Evolutionary conservation across 768 basidiomycete species (phyloP).

Genomic region (Leucocoprinus leucothites): DNA sequence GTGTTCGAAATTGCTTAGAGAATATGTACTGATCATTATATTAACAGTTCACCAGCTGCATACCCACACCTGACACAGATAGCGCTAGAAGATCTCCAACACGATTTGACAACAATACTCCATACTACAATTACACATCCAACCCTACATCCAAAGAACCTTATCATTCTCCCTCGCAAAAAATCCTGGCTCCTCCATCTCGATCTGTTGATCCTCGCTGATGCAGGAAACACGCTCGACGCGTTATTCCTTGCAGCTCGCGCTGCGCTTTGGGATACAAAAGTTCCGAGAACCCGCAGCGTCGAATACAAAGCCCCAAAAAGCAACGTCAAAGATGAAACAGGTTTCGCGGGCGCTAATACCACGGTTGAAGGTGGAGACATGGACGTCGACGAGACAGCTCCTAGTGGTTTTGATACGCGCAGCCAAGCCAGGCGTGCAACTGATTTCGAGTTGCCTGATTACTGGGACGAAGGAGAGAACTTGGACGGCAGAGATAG

Average conservation of each 20-base stretch:
- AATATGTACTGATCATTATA: conserved; percentile 1
- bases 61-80: conserved; percentile 65
- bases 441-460: conserved; percentile 82
- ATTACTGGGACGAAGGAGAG: conserved; percentile 87
- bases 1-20: background rate
- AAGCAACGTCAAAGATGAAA: background rate
- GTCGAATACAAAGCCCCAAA: conserved; percentile 63
- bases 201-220: conserved; percentile 71
- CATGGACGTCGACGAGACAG: conserved; percentile 56
- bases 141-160: conserved; percentile 63
- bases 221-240: conserved; percentile 75
- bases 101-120: conserved; percentile 65
- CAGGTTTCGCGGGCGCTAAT: background rate
- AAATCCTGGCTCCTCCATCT: conserved; percentile 78
- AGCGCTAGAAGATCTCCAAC: conserved; percentile 73
- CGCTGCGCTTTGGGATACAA: conserved; percentile 79
- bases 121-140: conserved; percentile 64
- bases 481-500: conserved; percentile 53
- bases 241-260: conserved; percentile 77
- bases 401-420: conserved; percentile 57
- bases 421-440: conserved; percentile 41
- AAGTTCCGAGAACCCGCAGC: conserved; percentile 68
- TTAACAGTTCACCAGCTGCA: conserved; percentile 69
- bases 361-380: conserved; percentile 26
- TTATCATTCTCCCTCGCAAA: conserved; percentile 53